These are phyloP conservation scores for Saturnispora sanitii DNA, from an alignment of 805 yeast species.

Conservation along the genomic window DNA sequence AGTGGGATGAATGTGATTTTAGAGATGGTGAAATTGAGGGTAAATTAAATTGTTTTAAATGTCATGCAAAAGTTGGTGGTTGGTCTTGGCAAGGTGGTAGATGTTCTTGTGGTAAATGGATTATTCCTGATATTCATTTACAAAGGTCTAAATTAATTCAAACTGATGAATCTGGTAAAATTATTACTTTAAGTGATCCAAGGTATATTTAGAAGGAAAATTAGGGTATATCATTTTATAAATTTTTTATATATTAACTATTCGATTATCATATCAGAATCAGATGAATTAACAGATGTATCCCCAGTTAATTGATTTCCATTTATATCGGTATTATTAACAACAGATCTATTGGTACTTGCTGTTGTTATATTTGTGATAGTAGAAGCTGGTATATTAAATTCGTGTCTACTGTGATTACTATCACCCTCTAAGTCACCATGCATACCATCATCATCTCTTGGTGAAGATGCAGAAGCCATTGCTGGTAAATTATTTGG, in stretches of 20 bases:
- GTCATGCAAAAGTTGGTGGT: slow-evolving; percentile 78
- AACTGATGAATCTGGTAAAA: slow-evolving; percentile 22
- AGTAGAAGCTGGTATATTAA: neutral
- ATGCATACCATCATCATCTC: neutral
- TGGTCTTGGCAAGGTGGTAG: slow-evolving; percentile 92
- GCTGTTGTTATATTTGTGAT: slow-evolving; percentile 9
- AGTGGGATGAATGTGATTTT: slow-evolving; percentile 22
- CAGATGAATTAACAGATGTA: slow-evolving; percentile 15
- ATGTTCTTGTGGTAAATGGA: slow-evolving; percentile 94
- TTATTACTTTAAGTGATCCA: slow-evolving; percentile 12
- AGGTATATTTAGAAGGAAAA: slow-evolving; percentile 10
- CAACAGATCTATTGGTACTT: slow-evolving; percentile 7
- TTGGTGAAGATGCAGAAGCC: slow-evolving; percentile 5
- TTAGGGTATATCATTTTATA: no score
- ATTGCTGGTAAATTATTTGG: neutral
- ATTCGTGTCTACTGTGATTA: slow-evolving; percentile 6
- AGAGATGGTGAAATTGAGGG: slow-evolving; percentile 76
- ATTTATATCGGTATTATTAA: neutral
- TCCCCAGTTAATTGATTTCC: slow-evolving; percentile 13
- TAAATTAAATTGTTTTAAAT: slow-evolving; percentile 74
- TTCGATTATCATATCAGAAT: slow-evolving; percentile 26
- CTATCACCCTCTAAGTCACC: slow-evolving; percentile 8
- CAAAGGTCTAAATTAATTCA: slow-evolving; percentile 76
- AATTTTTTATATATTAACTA: no score
- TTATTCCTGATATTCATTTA: slow-evolving; percentile 81